phyloP scores from a whole-genome alignment of 306 rosid genomes.

The Cercis canadensis region DNA sequence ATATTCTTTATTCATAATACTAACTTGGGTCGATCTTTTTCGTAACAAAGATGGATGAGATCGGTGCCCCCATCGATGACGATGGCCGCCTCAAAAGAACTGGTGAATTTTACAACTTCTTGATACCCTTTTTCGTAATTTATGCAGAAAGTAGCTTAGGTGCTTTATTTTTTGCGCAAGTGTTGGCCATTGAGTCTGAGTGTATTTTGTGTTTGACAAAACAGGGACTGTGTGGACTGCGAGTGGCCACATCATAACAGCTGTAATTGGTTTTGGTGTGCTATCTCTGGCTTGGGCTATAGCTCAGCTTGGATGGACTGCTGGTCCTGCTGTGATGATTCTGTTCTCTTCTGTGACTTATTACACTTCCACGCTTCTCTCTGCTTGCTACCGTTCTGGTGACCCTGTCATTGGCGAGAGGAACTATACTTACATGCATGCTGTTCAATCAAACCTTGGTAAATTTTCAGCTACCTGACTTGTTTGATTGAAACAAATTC shows the following conservation, averaged over 20 bases:
- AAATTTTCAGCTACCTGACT: not conserved
- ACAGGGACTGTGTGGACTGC: no score
- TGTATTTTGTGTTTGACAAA: no score
- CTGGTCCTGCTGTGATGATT: no score
- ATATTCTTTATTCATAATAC: no score
- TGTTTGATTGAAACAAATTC: not conserved
- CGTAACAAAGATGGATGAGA: no score
- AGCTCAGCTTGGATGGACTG: no score
- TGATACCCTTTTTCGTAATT: not conserved
- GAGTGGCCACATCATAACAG: no score
- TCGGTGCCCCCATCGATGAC: slow-evolving; percentile 25
- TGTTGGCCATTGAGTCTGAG: not conserved
- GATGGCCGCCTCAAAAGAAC: slow-evolving; percentile 51
- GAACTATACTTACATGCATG: slow-evolving; percentile 51
- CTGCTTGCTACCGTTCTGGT: slow-evolving; percentile 46
- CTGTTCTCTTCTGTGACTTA: no score
- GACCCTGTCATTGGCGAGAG: slow-evolving; percentile 50
- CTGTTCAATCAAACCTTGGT: slow-evolving; percentile 48
- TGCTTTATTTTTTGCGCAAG: not conserved
- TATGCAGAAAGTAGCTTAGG: not conserved
- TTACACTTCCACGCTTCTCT: no score
- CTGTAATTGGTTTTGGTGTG: no score
- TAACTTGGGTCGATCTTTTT: no score
- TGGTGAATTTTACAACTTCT: slow-evolving; percentile 20
- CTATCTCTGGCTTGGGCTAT: no score